Conservation (phyloP, 176 grass and related monocot species). For the Zea mays region DNA sequence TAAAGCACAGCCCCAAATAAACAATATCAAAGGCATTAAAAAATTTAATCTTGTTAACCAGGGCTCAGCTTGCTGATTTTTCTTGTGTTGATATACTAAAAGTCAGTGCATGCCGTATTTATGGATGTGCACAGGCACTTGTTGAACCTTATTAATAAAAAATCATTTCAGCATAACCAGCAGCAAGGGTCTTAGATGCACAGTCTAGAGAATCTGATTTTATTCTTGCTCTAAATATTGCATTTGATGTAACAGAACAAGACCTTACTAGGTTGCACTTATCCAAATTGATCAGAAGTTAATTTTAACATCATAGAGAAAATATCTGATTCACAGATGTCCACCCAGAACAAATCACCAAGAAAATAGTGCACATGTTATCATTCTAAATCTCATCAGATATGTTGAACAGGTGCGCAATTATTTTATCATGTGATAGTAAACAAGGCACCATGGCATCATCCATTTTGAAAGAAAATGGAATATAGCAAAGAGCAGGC, state of each 20-base stretch:
- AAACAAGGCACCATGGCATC: constrained; percentile 5
- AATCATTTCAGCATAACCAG: background rate
- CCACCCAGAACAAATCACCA: background rate
- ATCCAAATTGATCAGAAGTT: background rate
- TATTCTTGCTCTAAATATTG: background rate
- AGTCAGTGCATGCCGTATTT: background rate
- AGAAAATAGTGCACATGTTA: background rate
- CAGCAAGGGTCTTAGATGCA: background rate
- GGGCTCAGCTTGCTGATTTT: background rate
- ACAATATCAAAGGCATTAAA: background rate
- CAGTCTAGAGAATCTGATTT: background rate
- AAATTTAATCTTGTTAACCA: background rate
- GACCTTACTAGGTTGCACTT: background rate
- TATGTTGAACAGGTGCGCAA: background rate
- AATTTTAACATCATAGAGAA: background rate
- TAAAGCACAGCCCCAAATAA: background rate
- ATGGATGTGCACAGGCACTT: background rate
- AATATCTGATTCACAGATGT: background rate
- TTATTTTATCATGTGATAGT: constrained; percentile 4
- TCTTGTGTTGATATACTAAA: constrained; percentile 1
- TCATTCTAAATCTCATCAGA: constrained; percentile 22
- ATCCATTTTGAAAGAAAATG: constrained; percentile 23
- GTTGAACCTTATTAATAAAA: background rate
- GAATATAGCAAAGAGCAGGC: constrained; percentile 24
- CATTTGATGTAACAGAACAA: background rate